Evolutionary conservation across 2,329 filamentous ascomycete species (phyloP).

Genomic region (Alternaria triticimaculans): DNA sequence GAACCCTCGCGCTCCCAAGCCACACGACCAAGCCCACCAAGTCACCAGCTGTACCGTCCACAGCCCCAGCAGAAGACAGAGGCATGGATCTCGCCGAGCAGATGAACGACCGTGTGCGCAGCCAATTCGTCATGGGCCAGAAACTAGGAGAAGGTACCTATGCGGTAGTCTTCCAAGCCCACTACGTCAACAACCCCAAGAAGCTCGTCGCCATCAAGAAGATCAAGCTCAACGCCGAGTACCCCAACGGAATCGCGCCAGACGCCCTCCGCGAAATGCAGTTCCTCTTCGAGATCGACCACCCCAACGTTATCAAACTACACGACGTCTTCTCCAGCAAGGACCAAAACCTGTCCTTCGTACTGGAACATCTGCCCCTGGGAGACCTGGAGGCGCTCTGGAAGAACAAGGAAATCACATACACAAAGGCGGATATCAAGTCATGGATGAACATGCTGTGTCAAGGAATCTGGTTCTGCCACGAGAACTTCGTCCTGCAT

Average conservation of each 20-base stretch:
- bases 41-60: constrained; percentile 18
- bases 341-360: constrained; percentile 93
- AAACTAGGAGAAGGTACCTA: constrained; percentile 97
- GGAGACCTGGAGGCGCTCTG: constrained; percentile 89
- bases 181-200: constrained; percentile 73
- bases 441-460: constrained; percentile 99
- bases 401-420: constrained; percentile 81
- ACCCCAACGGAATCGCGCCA: constrained; percentile 88
- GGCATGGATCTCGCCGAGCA: constrained; percentile 54
- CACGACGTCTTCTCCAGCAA: constrained; percentile 94
- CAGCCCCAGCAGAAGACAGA: constrained; percentile 23
- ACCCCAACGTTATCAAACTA: constrained; percentile 94
- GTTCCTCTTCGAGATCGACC: constrained; percentile 89
- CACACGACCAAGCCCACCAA: constrained; percentile 23
- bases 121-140: constrained; percentile 90
- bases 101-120: constrained; percentile 63
- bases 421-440: constrained; percentile 90
- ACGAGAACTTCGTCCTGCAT: constrained; percentile 91
- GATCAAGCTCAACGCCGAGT: constrained; percentile 86
- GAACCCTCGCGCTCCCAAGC: constrained; percentile 43
- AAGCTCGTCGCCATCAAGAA: constrained; percentile 90
- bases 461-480: constrained; percentile 93
- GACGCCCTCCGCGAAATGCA: constrained; percentile 96
- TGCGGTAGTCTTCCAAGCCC: constrained; percentile 90
- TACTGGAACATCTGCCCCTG: constrained; percentile 91